Percentiles rank a stretch among this genome's conserved stretches.
phyloP scores from a whole-genome alignment of 192 early-diverging fungal species.

The Coemansia sp. region DNA sequence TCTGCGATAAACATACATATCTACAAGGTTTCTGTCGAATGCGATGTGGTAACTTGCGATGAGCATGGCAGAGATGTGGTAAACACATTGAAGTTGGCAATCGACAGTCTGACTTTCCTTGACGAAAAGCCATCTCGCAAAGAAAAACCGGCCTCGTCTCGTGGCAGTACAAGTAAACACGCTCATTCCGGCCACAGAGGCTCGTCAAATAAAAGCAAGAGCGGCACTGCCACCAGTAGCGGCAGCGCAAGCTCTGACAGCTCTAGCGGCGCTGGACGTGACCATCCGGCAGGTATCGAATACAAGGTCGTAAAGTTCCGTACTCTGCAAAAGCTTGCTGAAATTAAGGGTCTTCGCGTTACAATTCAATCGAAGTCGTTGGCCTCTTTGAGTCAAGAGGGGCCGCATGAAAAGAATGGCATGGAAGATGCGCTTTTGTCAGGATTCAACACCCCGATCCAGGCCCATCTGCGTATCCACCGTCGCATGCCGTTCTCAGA shows the following conservation, averaged over 20 bases:
- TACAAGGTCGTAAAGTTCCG: constrained; percentile 49
- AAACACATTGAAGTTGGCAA: constrained; percentile 43
- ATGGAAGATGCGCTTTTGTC: constrained; percentile 22
- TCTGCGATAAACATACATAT: constrained; percentile 75
- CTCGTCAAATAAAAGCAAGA: neutral
- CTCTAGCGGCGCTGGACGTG: constrained; percentile 16
- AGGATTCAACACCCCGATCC: constrained; percentile 30
- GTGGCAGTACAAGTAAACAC: neutral
- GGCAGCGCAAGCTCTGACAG: constrained; percentile 16
- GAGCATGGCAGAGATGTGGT: constrained; percentile 14
- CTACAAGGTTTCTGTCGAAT: constrained; percentile 40
- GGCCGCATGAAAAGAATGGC: neutral
- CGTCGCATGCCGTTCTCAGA: constrained; percentile 55
- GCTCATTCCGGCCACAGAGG: neutral
- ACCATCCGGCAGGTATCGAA: constrained; percentile 45
- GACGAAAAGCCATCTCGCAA: constrained; percentile 38
- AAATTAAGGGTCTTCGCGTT: constrained; percentile 37
- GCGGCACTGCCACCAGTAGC: constrained; percentile 14
- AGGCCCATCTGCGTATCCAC: constrained; percentile 50
- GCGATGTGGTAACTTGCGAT: constrained; percentile 23
- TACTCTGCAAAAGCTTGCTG: constrained; percentile 41
- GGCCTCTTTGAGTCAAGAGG: neutral
- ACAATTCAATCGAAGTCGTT: constrained; percentile 11
- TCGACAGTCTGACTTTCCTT: constrained; percentile 48
- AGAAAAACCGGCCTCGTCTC: constrained; percentile 9